phyloP scores from a whole-genome alignment of 129 eudicot genomes.

The Chrysanthemum seticuspe region DNA sequence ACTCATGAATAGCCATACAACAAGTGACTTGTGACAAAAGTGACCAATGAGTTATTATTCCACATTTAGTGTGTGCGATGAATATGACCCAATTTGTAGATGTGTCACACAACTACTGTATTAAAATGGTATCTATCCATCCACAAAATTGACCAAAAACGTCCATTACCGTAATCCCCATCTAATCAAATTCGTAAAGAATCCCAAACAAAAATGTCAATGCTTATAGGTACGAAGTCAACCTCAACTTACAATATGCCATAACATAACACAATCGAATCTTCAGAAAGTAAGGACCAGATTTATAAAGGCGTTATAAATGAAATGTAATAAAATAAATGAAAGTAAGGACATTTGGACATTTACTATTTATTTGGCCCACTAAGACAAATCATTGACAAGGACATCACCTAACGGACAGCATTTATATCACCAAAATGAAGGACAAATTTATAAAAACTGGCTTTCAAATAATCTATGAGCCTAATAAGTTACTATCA shows the following conservation, averaged over 20 bases:
- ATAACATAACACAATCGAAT: not conserved
- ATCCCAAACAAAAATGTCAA: conserved; percentile 12
- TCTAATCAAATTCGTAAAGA: conserved; percentile 3
- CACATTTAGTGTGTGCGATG: conserved; percentile 18
- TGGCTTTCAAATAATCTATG: too few relatives aligned
- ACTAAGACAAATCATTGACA: too few relatives aligned
- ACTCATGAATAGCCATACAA: conserved; percentile 21
- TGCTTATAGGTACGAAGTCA: conserved; percentile 14
- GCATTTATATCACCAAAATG: too few relatives aligned
- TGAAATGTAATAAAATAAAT: too few relatives aligned
- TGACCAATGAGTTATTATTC: conserved; percentile 16
- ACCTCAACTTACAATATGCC: conserved; percentile 13
- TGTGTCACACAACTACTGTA: conserved; percentile 17
- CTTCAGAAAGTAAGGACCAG: not conserved
- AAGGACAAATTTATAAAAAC: too few relatives aligned
- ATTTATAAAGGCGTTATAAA: not conserved
- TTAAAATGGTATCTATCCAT: not conserved
- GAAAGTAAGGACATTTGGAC: too few relatives aligned
- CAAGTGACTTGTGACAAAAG: conserved; percentile 35
- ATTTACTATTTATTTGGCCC: too few relatives aligned
- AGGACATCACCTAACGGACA: too few relatives aligned
- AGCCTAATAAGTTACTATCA: too few relatives aligned
- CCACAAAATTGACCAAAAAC: conserved; percentile 3
- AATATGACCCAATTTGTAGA: conserved; percentile 18
- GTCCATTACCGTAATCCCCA: conserved; percentile 24